These are phyloP conservation scores for Sporobolomyces roseus DNA, from an alignment of 768 basidiomycete genomes.

Conservation along the genomic window DNA sequence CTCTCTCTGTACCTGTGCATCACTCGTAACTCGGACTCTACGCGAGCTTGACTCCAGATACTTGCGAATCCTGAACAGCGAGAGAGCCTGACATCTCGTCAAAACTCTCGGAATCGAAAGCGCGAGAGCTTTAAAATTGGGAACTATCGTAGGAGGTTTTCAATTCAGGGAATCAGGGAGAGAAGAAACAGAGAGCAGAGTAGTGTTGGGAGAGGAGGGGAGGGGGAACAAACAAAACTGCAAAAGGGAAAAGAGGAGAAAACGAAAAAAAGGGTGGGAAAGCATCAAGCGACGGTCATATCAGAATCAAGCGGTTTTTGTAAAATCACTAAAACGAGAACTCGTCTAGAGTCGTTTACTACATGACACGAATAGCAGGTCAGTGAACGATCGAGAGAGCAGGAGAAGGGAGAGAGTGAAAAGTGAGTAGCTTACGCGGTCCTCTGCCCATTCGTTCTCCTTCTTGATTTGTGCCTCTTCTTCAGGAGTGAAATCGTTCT, in stretches of 20 bases:
- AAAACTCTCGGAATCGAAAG: too few species aligned
- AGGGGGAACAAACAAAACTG: neutral
- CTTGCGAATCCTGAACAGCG: too few species aligned
- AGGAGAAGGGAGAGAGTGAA: neutral
- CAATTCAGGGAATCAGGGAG: neutral
- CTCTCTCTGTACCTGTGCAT: too few species aligned
- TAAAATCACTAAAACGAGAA: neutral
- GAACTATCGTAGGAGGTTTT: neutral
- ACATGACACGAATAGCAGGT: too few species aligned
- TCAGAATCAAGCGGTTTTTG: too few species aligned
- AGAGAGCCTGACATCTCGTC: too few species aligned
- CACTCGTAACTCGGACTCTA: too few species aligned
- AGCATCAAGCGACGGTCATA: neutral
- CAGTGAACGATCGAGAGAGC: neutral
- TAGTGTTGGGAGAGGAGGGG: too few species aligned
- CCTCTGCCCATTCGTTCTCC: constrained; percentile 64
- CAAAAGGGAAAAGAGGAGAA: neutral
- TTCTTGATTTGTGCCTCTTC: constrained; percentile 99
- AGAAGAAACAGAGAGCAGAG: neutral
- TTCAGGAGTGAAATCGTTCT: constrained; percentile 94
- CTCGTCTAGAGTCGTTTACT: neutral
- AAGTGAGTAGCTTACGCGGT: constrained; percentile 25
- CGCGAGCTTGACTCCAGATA: too few species aligned
- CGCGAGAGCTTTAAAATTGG: too few species aligned
- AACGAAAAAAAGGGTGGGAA: neutral